These are phyloP conservation scores for Xylaria sp. DNA, from an alignment of 2,329 filamentous ascomycete species.

Conservation along the genomic window DNA sequence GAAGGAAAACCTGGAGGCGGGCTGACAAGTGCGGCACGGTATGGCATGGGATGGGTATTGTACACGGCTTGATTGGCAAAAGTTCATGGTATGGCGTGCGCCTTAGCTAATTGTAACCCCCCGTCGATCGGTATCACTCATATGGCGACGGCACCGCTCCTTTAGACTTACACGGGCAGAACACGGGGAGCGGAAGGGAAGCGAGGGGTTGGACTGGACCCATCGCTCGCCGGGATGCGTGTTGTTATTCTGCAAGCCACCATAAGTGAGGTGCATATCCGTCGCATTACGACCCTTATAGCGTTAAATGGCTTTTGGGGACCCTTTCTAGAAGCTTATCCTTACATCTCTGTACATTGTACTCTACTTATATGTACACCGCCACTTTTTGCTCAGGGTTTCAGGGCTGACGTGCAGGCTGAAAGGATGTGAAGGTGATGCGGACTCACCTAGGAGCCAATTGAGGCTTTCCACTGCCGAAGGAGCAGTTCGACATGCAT, in stretches of 20 bases:
- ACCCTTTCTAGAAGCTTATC: constrained; percentile 32
- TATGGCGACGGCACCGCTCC: constrained; percentile 28
- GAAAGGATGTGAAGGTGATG: constrained; percentile 20
- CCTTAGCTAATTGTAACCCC: constrained; percentile 17
- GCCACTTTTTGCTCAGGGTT: constrained; percentile 26
- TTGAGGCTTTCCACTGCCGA: constrained; percentile 20
- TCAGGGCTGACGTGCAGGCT: constrained; percentile 34
- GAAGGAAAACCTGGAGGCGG: constrained; percentile 37
- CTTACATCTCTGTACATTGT: no score
- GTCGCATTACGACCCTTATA: constrained; percentile 8
- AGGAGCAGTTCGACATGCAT: constrained; percentile 11
- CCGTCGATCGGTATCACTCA: constrained; percentile 12
- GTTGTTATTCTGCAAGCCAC: constrained; percentile 23
- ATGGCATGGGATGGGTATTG: not conserved
- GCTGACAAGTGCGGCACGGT: not conserved
- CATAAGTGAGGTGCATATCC: constrained; percentile 25
- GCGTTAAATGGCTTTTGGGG: not conserved
- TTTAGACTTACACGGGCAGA: constrained; percentile 18
- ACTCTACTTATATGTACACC: constrained; percentile 25
- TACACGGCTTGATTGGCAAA: not conserved
- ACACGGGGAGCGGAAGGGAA: no score
- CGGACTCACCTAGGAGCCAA: constrained; percentile 29
- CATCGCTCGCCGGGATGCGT: constrained; percentile 20
- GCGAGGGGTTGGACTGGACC: constrained; percentile 13
- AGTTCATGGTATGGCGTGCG: constrained; percentile 6